Evolutionary conservation across 2,329 filamentous ascomycete species (phyloP), one percentile per base, ranked within the genome.

Genomic region (Orbilia blumenaviensis): DNA sequence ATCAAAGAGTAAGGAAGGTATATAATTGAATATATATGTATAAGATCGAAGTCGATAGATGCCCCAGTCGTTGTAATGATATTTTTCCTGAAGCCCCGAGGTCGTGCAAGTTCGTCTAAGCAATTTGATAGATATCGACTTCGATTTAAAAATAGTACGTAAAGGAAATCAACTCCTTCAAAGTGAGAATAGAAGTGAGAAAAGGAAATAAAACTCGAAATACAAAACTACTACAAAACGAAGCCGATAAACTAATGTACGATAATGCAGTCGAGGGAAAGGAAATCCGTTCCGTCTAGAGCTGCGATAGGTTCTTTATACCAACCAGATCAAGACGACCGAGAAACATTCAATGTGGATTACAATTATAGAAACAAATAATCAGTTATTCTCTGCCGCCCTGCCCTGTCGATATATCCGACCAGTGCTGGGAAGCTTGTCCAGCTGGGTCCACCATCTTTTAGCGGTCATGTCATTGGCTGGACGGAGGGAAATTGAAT

Each of bases 141-240:
- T 63, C 62, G 16, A 62, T 5, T 44, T 36, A n/a, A 60, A 74
- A 61, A 29, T 34, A 67, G 38, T 29, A 44, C 34, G 64, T 52
- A 71, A 76, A 76, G 72, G 72, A 76, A 76, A 69, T 76, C 72
- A 76, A 76, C 64, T 69, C 72, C 72, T 64, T 76, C 63, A 38
- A 64, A 32, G 36, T 58, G 32, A 69, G 48, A 69, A 76, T 63
- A 5, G 60, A 76, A 56, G 44, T 25, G 36, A 36, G 21, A 64
- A 68, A 63, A 60, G 56, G 29, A 52, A 68, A 41, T 34, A 69
- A 58, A 41, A 69, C 64, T 16, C 27, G 38, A 76, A 76, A 69
- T 54, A 60, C 60, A 69, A 69, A 74, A 64, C 29, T 48, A 46
- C 56, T 9, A 69, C 62, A 63, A 66, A 76, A 64, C 48, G 44